Conservation (phyloP, 768 basidiomycete genomes). For the Symmetrospora coprosmae region DNA sequence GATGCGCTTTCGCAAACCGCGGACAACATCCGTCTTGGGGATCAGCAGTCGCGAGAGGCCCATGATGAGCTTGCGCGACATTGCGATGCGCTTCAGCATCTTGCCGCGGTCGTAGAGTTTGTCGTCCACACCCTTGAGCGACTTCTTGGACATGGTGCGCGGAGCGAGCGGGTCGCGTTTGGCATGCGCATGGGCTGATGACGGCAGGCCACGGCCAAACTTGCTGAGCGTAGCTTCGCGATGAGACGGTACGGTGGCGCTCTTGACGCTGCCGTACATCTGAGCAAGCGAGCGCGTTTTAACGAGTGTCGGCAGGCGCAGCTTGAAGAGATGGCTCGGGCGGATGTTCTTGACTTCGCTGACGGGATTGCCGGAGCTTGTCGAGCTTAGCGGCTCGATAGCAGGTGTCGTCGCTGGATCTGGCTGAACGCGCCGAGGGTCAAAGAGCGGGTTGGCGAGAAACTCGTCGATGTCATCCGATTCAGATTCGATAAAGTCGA, state of each 20-base stretch:
- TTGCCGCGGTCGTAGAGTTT: conserved; percentile 22
- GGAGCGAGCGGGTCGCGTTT: no score
- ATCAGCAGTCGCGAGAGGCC: conserved; percentile 60
- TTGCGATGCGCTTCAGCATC: conserved; percentile 58
- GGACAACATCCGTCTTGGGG: conserved; percentile 67
- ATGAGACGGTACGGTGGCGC: not conserved
- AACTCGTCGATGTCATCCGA: conserved; percentile 61
- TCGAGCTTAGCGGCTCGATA: not conserved
- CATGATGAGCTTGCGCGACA: conserved; percentile 61
- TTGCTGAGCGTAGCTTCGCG: not conserved
- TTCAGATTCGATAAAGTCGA: conserved; percentile 66
- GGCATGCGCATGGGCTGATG: no score
- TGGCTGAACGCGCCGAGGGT: not conserved
- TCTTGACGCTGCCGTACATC: not conserved
- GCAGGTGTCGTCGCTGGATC: not conserved
- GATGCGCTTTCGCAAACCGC: conserved; percentile 62
- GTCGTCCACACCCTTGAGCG: not conserved
- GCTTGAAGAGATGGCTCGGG: not conserved
- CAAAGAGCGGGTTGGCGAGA: conserved; percentile 42
- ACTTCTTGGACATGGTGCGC: conserved; percentile 1
- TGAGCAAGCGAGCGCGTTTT: not conserved
- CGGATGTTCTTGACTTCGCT: not conserved
- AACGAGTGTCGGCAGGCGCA: not conserved
- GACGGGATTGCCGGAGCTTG: not conserved
- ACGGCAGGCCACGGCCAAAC: no score